phyloP scores from a whole-genome alignment of 1,139 yeast species.

The Geotrichum cucujoidarum region DNA sequence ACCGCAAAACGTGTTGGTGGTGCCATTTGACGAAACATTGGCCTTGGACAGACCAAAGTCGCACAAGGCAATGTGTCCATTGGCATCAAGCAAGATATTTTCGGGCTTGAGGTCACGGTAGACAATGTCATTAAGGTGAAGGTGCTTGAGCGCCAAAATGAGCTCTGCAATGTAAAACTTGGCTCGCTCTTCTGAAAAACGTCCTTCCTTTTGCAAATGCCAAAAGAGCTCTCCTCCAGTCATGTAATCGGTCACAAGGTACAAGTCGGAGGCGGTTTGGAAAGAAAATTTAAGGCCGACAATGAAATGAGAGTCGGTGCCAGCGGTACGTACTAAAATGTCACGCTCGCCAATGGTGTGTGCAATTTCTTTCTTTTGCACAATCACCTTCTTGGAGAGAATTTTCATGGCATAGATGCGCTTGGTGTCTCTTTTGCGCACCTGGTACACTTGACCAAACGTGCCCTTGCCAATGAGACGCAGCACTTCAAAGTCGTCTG shows the following conservation, averaged over 20 bases:
- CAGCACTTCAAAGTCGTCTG: conserved; percentile 87
- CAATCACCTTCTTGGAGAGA: conserved; percentile 86
- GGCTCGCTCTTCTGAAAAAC: conserved; percentile 88
- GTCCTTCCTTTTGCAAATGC: conserved; percentile 95
- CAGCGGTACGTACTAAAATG: conserved; percentile 80
- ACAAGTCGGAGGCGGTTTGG: conserved; percentile 88
- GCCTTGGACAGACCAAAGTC: conserved; percentile 97
- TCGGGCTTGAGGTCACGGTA: conserved; percentile 95
- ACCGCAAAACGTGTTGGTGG: conserved; percentile 96
- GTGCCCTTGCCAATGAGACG: conserved; percentile 92
- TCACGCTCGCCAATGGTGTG: conserved; percentile 97
- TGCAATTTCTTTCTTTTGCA: conserved; percentile 92
- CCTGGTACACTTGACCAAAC: conserved; percentile 96
- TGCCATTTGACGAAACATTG: conserved; percentile 77
- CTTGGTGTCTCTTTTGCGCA: conserved; percentile 78
- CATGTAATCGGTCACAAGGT: conserved; percentile 94
- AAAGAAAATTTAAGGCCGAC: conserved; percentile 93
- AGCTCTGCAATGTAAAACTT: conserved; percentile 94
- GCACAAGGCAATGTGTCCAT: conserved; percentile 94
- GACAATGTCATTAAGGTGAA: conserved; percentile 88
- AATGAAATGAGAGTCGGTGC: conserved; percentile 80
- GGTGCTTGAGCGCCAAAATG: conserved; percentile 82
- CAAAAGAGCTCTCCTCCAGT: conserved; percentile 96
- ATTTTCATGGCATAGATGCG: conserved; percentile 97
- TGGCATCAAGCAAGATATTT: conserved; percentile 86